These are phyloP conservation scores for Taxillus chinensis DNA, from an alignment of 164 flowering plant species.

Conservation along the genomic window DNA sequence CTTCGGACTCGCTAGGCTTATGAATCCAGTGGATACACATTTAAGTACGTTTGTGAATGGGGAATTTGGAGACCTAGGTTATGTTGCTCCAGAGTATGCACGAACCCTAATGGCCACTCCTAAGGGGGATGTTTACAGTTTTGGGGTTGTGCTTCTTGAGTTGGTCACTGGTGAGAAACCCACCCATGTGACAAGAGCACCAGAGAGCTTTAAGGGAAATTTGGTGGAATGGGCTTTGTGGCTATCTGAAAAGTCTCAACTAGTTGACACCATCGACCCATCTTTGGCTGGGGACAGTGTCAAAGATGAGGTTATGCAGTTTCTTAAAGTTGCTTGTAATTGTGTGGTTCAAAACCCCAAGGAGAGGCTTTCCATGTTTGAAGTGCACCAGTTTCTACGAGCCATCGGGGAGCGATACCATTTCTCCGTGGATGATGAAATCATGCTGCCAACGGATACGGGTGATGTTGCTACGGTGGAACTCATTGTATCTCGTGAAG, in stretches of 20 bases:
- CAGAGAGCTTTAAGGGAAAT: conserved; percentile 54
- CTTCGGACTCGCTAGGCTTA: conserved; percentile 69
- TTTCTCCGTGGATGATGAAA: conserved; percentile 44
- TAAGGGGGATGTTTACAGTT: conserved; percentile 71
- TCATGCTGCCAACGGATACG: conserved; percentile 27
- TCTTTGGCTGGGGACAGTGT: conserved; percentile 34
- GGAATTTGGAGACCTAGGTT: conserved; percentile 65
- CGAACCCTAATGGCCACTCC: conserved; percentile 59
- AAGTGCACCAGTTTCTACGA: conserved; percentile 55
- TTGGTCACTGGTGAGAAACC: conserved; percentile 54
- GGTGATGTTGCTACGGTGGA: conserved; percentile 29
- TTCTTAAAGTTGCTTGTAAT: conserved; percentile 51
- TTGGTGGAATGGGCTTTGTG: conserved; percentile 50
- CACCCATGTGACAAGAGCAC: conserved; percentile 34
- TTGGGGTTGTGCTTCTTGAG: conserved; percentile 61
- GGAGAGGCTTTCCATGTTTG: conserved; percentile 71
- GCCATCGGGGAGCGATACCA: conserved; percentile 52
- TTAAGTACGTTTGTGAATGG: conserved; percentile 66
- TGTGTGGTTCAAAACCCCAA: conserved; percentile 39
- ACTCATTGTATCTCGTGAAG: conserved; percentile 47
- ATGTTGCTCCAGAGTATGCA: conserved; percentile 68
- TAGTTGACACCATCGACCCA: conserved; percentile 40
- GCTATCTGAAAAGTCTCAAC: conserved; percentile 23
- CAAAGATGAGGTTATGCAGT: conserved; percentile 43
- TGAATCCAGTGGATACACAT: conserved; percentile 64